Conservation (phyloP, 495 filamentous ascomycete species). For the Neurospora sp. region DNA sequence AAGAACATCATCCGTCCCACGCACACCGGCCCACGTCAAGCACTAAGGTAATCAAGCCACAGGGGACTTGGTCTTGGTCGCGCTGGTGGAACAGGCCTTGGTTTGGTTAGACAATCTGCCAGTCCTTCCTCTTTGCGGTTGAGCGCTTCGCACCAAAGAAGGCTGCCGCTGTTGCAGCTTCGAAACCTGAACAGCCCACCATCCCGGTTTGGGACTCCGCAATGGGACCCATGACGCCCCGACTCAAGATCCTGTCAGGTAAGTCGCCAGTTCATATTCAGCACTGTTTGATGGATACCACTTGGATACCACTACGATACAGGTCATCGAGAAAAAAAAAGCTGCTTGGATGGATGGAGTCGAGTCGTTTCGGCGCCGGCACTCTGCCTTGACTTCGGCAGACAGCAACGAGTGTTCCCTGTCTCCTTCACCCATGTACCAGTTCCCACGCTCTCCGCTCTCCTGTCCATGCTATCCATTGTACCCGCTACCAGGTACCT, state of each 20-base stretch:
- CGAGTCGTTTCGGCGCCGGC: background rate
- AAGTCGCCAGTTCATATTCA: slow-evolving; percentile 18
- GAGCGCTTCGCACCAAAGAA: slow-evolving; percentile 19
- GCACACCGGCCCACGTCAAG: background rate
- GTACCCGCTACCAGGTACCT: slow-evolving; percentile 12
- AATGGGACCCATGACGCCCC: slow-evolving; percentile 43
- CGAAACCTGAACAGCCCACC: slow-evolving; percentile 29
- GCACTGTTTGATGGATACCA: slow-evolving; percentile 10
- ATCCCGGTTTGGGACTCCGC: slow-evolving; percentile 32
- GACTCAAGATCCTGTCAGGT: slow-evolving; percentile 46
- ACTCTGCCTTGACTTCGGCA: background rate
- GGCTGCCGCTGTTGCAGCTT: slow-evolving; percentile 18
- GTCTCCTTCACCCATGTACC: slow-evolving; percentile 9
- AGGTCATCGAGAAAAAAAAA: background rate
- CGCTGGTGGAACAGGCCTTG: background rate
- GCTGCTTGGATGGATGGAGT: background rate
- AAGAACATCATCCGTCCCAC: background rate
- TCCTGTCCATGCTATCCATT: slow-evolving; percentile 1
- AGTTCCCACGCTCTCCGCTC: slow-evolving; percentile 7
- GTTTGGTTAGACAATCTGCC: background rate
- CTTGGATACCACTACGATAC: background rate
- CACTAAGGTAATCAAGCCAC: background rate
- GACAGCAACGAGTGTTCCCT: background rate
- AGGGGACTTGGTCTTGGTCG: background rate
- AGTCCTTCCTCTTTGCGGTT: slow-evolving; percentile 13